Conservation (phyloP, 352 stramenopile species). For the Pythium pyrilobum region DNA sequence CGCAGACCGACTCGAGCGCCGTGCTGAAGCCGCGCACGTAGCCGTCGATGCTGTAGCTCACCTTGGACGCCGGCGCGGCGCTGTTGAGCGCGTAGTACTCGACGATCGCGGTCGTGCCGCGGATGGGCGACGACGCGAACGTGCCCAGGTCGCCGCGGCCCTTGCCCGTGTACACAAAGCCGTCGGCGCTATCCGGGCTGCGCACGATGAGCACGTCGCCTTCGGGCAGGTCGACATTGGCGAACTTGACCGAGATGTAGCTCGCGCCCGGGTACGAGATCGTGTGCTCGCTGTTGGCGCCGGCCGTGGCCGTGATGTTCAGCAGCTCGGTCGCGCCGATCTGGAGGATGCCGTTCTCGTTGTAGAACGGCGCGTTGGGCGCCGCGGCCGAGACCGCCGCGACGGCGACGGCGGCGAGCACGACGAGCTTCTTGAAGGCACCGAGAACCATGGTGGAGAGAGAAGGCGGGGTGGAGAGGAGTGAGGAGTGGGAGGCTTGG, state of each 20-base stretch:
- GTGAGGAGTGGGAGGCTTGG: neutral
- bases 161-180: conserved; percentile 16
- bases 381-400: conserved; percentile 4
- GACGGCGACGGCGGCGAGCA: conserved; percentile 12
- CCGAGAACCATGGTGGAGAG: conserved; percentile 13
- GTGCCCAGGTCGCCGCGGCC: conserved; percentile 12
- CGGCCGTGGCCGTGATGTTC: conserved; percentile 2
- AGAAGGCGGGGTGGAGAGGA: neutral
- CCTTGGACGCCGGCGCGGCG: neutral
- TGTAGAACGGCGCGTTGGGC: conserved; percentile 18
- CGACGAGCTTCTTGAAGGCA: conserved; percentile 21
- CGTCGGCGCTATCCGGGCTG: conserved; percentile 22
- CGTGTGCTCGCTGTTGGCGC: conserved; percentile 1
- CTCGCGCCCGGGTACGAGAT: conserved; percentile 36
- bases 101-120: conserved; percentile 8
- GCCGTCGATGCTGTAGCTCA: conserved; percentile 16
- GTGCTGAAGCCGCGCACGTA: conserved; percentile 18
- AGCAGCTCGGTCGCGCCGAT: conserved; percentile 29
- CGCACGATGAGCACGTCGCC: conserved; percentile 45
- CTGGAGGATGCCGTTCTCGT: conserved; percentile 29
- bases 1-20: conserved; percentile 23
- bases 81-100: conserved; percentile 15
- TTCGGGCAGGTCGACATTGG: conserved; percentile 41
- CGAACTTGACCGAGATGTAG: conserved; percentile 56
- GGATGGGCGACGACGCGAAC: conserved; percentile 17